Percentiles rank a stretch among this genome's conserved stretches.
Conservation (phyloP, 441 rosid genomes). For the Populus trichocarpa region DNA sequence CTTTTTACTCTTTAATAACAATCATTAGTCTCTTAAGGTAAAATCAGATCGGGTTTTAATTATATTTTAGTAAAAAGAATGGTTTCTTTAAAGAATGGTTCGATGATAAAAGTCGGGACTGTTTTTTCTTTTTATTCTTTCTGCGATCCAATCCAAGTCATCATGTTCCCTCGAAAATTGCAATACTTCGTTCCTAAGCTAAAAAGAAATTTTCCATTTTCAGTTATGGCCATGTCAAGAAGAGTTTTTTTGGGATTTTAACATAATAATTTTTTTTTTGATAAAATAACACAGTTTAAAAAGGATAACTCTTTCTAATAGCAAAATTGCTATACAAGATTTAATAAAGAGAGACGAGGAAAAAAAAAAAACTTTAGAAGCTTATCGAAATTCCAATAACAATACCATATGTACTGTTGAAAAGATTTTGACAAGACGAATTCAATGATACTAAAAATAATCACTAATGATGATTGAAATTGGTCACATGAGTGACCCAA, state of each 20-base stretch:
- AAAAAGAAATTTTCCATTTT: neutral
- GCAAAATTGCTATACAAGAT: neutral
- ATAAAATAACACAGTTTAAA: too few relatives aligned
- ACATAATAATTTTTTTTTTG: too few relatives aligned
- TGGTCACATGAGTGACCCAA: too few relatives aligned
- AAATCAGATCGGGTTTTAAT: neutral
- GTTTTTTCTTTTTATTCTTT: neutral
- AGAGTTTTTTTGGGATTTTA: neutral
- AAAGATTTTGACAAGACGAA: accelerated
- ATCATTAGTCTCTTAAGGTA: neutral
- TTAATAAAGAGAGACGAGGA: too few relatives aligned
- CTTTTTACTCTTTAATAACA: neutral
- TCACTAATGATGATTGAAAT: accelerated
- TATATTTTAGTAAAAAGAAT: neutral
- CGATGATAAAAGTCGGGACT: neutral
- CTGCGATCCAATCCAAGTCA: neutral
- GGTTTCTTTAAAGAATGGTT: neutral
- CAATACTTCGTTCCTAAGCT: neutral
- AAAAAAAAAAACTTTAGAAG: accelerated
- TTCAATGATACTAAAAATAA: accelerated
- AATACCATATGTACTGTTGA: accelerated
- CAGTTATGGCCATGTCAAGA: neutral
- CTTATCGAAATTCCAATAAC: accelerated
- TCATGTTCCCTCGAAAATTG: neutral
- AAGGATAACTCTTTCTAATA: neutral